A percentile compares a stretch with the other conserved stretches of the same genome.
phyloP scores from a whole-genome alignment of 371 early-diverging fungal species.

The Synchytrium microbalum region DNA sequence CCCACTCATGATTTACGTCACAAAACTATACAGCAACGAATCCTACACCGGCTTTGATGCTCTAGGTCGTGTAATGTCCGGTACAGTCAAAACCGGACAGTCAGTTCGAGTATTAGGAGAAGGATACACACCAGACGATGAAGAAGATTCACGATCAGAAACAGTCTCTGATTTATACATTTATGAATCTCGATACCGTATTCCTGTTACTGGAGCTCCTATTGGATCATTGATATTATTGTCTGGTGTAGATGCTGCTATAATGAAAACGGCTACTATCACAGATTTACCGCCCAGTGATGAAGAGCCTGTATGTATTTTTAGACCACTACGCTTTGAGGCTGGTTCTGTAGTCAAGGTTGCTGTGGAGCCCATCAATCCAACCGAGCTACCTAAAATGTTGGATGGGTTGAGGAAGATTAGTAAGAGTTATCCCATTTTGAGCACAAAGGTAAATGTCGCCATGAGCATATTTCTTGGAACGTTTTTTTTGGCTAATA shows the following conservation, averaged over 20 bases:
- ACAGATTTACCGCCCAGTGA: constrained; percentile 50
- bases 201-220: constrained; percentile 66
- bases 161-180: constrained; percentile 67
- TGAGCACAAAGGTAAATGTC: constrained; percentile 64
- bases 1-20: constrained; percentile 84
- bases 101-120: constrained; percentile 85
- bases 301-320: constrained; percentile 67
- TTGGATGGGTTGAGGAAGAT: constrained; percentile 90
- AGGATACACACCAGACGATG: constrained; percentile 82
- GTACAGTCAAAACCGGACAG: constrained; percentile 71
- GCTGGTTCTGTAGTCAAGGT: constrained; percentile 84
- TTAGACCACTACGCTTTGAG: constrained; percentile 76
- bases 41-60: constrained; percentile 78
- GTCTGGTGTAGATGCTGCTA: constrained; percentile 82
- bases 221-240: constrained; percentile 87
- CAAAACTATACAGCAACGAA: constrained; percentile 80
- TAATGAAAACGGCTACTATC: constrained; percentile 90
- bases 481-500: constrained; percentile 4
- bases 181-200: constrained; percentile 74
- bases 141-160: constrained; percentile 88
- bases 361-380: constrained; percentile 93
- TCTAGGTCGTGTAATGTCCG: constrained; percentile 88
- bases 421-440: constrained; percentile 88
- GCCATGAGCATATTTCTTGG: not conserved
- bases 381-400: constrained; percentile 96